Evolutionary conservation across 495 filamentous ascomycete genomes (phyloP).

Genomic region (Podospora pseudoanserina): DNA sequence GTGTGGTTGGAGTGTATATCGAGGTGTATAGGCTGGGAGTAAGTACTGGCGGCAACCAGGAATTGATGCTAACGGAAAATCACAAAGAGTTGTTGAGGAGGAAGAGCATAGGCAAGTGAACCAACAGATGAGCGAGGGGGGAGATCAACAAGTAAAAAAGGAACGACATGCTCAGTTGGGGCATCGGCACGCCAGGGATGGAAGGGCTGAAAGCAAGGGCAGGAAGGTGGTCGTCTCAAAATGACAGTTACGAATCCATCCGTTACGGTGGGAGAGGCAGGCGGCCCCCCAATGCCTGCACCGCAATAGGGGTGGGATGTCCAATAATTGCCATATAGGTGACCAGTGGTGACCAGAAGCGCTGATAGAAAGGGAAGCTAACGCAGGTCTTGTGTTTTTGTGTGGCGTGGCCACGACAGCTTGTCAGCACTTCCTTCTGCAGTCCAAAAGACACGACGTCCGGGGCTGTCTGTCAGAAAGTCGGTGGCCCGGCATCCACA

Average conservation of each 20-base stretch:
- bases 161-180: not conserved
- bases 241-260: not conserved
- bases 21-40: not conserved
- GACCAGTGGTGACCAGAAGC: not conserved
- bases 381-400: constrained; percentile 5
- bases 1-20: constrained; percentile 4
- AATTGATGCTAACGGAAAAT: not conserved
- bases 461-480: not conserved
- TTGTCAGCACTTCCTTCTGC: not conserved
- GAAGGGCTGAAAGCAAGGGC: not conserved
- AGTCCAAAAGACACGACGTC: not conserved
- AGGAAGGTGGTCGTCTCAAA: not conserved
- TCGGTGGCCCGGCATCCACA: not conserved
- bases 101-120: not conserved
- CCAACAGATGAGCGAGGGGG: not conserved
- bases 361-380: constrained; percentile 3
- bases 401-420: not conserved
- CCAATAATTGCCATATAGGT: not conserved
- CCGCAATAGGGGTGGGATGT: not conserved
- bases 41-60: not conserved
- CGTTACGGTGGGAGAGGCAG: not conserved
- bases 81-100: constrained; percentile 1
- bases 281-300: not conserved
- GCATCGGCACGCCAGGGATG: constrained; percentile 7
- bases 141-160: not conserved